phyloP scores from a whole-genome alignment of 2,329 filamentous ascomycete species.

The Dothideomycetidae sp. region DNA sequence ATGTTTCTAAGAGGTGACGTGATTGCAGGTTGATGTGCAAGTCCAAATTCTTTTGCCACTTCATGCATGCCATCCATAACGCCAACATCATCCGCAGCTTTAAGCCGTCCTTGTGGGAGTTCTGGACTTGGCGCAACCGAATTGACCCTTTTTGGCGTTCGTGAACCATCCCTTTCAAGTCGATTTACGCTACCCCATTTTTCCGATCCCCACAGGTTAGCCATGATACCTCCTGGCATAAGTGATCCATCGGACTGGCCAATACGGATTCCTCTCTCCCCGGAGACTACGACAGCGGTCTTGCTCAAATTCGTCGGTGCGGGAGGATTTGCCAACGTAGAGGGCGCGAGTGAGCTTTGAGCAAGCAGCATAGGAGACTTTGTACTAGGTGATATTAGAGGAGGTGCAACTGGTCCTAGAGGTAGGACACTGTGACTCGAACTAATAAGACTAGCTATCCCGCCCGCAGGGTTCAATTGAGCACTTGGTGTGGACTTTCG shows the following conservation, averaged over 20 bases:
- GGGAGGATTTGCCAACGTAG: constrained; percentile 70
- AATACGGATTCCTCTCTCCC: constrained; percentile 52
- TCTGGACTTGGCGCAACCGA: constrained; percentile 12
- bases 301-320: constrained; percentile 76
- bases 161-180: constrained; percentile 39
- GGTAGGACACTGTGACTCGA: constrained; percentile 69
- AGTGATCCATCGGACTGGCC: constrained; percentile 49
- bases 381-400: constrained; percentile 21
- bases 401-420: constrained; percentile 36
- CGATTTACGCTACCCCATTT: constrained; percentile 61
- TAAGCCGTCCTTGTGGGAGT: constrained; percentile 10
- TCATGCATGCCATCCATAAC: constrained; percentile 18
- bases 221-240: constrained; percentile 73
- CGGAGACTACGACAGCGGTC: constrained; percentile 65
- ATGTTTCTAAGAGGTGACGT: constrained; percentile 14
- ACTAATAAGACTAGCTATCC: constrained; percentile 74
- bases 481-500: constrained; percentile 55
- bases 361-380: constrained; percentile 23
- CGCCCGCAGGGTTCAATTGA: constrained; percentile 38
- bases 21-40: constrained; percentile 6
- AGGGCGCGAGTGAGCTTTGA: constrained; percentile 58
- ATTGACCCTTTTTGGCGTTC: constrained; percentile 18
- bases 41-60: constrained; percentile 11
- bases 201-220: constrained; percentile 85
- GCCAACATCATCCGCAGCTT: constrained; percentile 19